These are phyloP conservation scores for Hebeloma cylindrosporum DNA, from an alignment of 768 basidiomycete genomes.

Conservation along the genomic window DNA sequence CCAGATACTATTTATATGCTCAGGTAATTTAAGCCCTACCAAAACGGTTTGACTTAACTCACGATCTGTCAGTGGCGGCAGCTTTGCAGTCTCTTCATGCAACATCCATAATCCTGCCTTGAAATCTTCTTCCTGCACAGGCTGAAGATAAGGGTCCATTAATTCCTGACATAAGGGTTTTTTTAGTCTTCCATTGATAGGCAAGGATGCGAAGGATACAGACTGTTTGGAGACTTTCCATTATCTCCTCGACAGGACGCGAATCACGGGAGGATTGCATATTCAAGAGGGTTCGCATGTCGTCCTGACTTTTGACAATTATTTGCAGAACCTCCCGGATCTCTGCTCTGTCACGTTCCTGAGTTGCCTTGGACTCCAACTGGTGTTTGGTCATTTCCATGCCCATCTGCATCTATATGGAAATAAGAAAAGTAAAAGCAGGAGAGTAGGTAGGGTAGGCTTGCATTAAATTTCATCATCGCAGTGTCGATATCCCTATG, in stretches of 20 bases:
- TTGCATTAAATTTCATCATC: conserved; percentile 37
- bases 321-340: conserved; percentile 34
- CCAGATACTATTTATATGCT: conserved; percentile 37
- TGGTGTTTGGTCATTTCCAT: conserved; percentile 30
- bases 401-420: conserved; percentile 20
- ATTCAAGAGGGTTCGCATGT: conserved; percentile 34
- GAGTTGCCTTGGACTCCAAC: conserved; percentile 27
- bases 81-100: conserved; percentile 35
- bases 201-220: conserved; percentile 3
- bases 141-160: conserved; percentile 31
- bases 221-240: conserved; percentile 44
- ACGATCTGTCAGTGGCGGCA: conserved; percentile 46
- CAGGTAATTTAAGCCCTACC: not conserved
- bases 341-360: conserved; percentile 35
- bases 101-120: conserved; percentile 39
- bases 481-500: conserved; percentile 38
- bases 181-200: not conserved
- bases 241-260: conserved; percentile 37
- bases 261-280: conserved; percentile 30
- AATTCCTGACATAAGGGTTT: conserved; percentile 30
- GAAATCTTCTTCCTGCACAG: conserved; percentile 32
- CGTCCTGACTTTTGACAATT: conserved; percentile 33
- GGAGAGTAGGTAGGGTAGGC: conserved; percentile 9
- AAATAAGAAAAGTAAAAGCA: not conserved
- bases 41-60: conserved; percentile 11